phyloP scores from a whole-genome alignment of 2,329 filamentous ascomycete genomes.

The Lasiodiplodia hormozganensis region DNA sequence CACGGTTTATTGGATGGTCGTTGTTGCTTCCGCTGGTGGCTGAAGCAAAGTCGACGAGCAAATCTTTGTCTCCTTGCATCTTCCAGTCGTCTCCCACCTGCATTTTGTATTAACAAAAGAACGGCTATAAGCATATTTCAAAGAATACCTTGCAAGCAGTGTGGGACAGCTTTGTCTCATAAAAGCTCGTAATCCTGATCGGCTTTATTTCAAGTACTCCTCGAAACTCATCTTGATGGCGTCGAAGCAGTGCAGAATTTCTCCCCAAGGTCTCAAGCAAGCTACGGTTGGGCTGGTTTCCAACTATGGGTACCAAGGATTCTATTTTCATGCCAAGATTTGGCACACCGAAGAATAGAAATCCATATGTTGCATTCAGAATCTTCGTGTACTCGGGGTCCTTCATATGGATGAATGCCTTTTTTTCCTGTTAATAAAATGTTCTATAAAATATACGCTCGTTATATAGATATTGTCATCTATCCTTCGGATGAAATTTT shows the following conservation, averaged over 20 bases:
- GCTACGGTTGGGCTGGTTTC: not conserved
- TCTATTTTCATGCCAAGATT: not conserved
- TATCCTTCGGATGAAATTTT: too few relatives aligned
- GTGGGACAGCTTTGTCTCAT: not conserved
- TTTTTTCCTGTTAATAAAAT: too few relatives aligned
- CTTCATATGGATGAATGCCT: not conserved
- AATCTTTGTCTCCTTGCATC: too few relatives aligned
- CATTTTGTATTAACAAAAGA: too few relatives aligned
- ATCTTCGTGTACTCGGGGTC: not conserved
- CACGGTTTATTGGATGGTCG: too few relatives aligned
- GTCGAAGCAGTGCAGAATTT: not conserved
- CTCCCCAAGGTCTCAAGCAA: not conserved
- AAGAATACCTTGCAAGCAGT: not conserved
- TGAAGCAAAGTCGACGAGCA: constrained; percentile 1
- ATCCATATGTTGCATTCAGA: not conserved
- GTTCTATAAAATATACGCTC: too few relatives aligned
- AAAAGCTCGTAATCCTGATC: not conserved
- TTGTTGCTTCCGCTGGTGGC: too few relatives aligned
- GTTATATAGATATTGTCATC: too few relatives aligned
- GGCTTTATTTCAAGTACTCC: too few relatives aligned
- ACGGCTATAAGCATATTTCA: too few relatives aligned
- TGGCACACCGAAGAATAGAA: not conserved
- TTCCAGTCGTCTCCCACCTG: too few relatives aligned
- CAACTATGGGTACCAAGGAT: not conserved
- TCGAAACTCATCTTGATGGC: not conserved